Evolutionary conservation across 2,329 filamentous ascomycete genomes (phyloP).

Genomic region (Pestalotiopsis sp.): DNA sequence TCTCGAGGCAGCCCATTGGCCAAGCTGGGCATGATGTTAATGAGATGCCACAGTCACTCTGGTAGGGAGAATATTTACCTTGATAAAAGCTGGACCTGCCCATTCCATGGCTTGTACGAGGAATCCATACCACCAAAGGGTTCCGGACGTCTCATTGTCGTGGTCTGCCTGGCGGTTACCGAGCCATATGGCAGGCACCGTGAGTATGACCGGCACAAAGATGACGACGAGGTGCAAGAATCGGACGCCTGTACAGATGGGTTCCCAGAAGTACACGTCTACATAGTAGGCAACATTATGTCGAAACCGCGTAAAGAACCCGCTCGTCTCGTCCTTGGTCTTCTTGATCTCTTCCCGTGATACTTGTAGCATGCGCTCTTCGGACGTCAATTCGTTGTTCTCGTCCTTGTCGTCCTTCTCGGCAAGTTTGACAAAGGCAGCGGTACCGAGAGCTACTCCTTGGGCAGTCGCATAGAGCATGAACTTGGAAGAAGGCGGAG

Average conservation of each 20-base stretch:
- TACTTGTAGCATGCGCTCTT: constrained; percentile 82
- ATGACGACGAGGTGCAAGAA: constrained; percentile 85
- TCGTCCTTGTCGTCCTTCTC: constrained; percentile 47
- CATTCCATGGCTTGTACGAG: constrained; percentile 12
- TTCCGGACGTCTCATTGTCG: constrained; percentile 76
- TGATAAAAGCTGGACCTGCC: constrained; percentile 72
- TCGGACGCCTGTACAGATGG: constrained; percentile 81
- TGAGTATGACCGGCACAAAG: constrained; percentile 84
- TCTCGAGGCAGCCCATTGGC: constrained; percentile 96
- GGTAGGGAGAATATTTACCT: constrained; percentile 51
- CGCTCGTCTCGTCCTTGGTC: constrained; percentile 61
- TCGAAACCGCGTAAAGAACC: constrained; percentile 56
- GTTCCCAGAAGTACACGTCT: constrained; percentile 78
- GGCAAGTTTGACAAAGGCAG: constrained; percentile 58
- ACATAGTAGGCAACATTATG: constrained; percentile 65
- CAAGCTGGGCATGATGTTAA: constrained; percentile 58
- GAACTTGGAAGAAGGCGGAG: constrained; percentile 24
- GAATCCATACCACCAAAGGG: constrained; percentile 84
- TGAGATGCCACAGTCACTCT: neutral
- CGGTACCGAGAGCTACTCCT: constrained; percentile 49
- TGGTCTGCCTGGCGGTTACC: constrained; percentile 62
- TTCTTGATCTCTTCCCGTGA: constrained; percentile 78
- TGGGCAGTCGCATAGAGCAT: constrained; percentile 40
- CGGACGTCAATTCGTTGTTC: constrained; percentile 62
- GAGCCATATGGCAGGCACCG: constrained; percentile 80